A percentile compares a stretch with the other conserved stretches of the same genome.
phyloP scores from a whole-genome alignment of 768 basidiomycete genomes.

The Russula ochroleuca region DNA sequence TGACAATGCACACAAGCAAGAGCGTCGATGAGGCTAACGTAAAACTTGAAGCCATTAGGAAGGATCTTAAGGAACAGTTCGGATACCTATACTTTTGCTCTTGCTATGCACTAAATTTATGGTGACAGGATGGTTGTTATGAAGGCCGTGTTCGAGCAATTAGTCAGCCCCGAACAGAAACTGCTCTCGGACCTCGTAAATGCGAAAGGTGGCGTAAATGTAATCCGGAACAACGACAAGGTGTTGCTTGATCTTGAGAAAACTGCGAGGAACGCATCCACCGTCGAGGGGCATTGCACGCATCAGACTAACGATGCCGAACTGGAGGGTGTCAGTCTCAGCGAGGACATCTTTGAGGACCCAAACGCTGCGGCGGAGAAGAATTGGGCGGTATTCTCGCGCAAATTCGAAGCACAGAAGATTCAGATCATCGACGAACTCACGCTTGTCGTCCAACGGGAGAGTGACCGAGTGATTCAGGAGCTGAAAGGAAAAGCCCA shows the following conservation, averaged over 20 bases:
- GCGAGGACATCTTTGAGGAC: slow-evolving; percentile 30
- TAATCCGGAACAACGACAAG: slow-evolving; percentile 25
- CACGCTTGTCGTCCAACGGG: slow-evolving; percentile 24
- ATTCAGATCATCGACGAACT: slow-evolving; percentile 14
- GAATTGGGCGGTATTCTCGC: slow-evolving; percentile 26
- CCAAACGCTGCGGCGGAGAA: slow-evolving; percentile 26
- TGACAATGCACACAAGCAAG: slow-evolving; percentile 31
- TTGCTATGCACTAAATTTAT: background rate
- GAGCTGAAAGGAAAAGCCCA: slow-evolving; percentile 30
- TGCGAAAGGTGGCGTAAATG: slow-evolving; percentile 29
- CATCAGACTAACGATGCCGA: background rate
- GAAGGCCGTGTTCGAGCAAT: slow-evolving; percentile 19
- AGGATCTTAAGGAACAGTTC: slow-evolving; percentile 26
- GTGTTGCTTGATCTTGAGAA: slow-evolving; percentile 26
- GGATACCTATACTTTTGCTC: background rate
- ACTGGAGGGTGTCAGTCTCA: background rate
- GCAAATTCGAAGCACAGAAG: slow-evolving; percentile 28
- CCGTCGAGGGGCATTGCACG: background rate
- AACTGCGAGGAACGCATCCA: slow-evolving; percentile 8
- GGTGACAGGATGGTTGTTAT: slow-evolving; percentile 22
- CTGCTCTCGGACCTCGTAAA: slow-evolving; percentile 16
- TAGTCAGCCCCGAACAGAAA: slow-evolving; percentile 25
- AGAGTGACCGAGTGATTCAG: slow-evolving; percentile 22
- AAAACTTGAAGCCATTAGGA: slow-evolving; percentile 21
- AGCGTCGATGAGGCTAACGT: slow-evolving; percentile 10